These are phyloP conservation scores for Corchorus capsularis DNA, from an alignment of 345 rosid genomes.

Conservation along the genomic window DNA sequence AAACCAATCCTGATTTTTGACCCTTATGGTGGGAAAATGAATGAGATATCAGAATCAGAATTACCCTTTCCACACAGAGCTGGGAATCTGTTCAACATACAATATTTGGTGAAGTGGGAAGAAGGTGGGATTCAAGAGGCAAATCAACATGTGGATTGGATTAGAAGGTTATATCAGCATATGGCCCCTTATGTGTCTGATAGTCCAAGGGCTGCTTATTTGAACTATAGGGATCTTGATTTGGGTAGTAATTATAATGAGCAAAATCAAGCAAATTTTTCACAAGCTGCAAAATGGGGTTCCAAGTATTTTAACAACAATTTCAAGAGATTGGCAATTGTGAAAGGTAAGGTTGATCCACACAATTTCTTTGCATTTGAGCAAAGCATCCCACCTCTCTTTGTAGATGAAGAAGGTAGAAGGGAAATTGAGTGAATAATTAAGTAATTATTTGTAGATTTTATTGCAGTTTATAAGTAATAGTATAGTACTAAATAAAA, in stretches of 20 bases:
- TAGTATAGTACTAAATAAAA: too few species aligned
- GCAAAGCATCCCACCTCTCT: too few species aligned
- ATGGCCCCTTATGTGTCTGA: constrained; percentile 37
- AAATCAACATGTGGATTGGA: constrained; percentile 33
- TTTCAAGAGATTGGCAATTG: too few species aligned
- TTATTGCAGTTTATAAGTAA: too few species aligned
- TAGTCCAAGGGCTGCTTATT: constrained; percentile 26
- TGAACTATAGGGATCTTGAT: constrained; percentile 42
- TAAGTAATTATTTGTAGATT: too few species aligned
- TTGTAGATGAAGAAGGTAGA: too few species aligned
- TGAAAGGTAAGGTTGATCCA: too few species aligned
- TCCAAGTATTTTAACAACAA: too few species aligned
- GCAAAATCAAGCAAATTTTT: too few species aligned
- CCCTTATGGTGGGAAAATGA: constrained; percentile 56
- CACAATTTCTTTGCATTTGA: too few species aligned
- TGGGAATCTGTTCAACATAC: constrained; percentile 36
- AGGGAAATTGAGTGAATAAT: too few species aligned
- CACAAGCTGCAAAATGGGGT: too few species aligned
- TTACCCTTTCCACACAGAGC: constrained; percentile 45
- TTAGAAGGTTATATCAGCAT: constrained; percentile 29
- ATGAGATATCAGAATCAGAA: constrained; percentile 30
- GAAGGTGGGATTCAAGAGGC: constrained; percentile 26
- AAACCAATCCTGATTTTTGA: constrained; percentile 19
- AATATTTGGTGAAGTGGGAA: constrained; percentile 13
- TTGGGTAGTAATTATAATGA: constrained; percentile 21